Conservation (phyloP, 192 early-diverging fungal genomes). For the Backusella macrospora region DNA sequence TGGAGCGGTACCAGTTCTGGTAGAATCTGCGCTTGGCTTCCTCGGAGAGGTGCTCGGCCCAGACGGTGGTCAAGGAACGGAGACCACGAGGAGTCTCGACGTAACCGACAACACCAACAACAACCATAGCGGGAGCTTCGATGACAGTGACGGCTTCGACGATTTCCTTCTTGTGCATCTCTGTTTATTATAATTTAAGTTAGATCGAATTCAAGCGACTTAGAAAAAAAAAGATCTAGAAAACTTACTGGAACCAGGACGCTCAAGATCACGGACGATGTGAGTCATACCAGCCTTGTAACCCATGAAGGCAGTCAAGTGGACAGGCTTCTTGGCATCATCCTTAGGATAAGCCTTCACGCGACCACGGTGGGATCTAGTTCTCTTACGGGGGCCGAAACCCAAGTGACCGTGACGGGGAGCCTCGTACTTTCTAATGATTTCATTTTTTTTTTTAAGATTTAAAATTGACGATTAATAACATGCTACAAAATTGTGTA, state of each 20-base stretch:
- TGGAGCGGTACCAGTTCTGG: slow-evolving; percentile 99
- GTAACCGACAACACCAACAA: slow-evolving; percentile 99
- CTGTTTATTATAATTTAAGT: neutral
- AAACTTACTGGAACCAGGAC: slow-evolving; percentile 83
- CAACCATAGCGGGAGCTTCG: slow-evolving; percentile 96
- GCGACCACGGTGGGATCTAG: slow-evolving; percentile 91
- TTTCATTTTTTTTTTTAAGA: neutral
- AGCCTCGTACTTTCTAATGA: slow-evolving; percentile 39
- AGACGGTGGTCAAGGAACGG: slow-evolving; percentile 98
- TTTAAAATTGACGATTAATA: neutral
- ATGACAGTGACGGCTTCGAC: slow-evolving; percentile 99
- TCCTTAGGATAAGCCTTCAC: slow-evolving; percentile 99
- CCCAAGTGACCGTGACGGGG: slow-evolving; percentile 88
- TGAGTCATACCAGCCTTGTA: slow-evolving; percentile 99
- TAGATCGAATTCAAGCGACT: neutral
- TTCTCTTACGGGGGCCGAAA: slow-evolving; percentile 82
- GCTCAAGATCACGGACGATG: slow-evolving; percentile 98
- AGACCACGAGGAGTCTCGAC: slow-evolving; percentile 98
- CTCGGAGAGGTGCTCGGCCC: slow-evolving; percentile 98
- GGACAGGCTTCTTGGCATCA: slow-evolving; percentile 93
- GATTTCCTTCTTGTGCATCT: slow-evolving; percentile 99
- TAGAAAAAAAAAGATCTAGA: neutral
- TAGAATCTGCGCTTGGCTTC: slow-evolving; percentile 99
- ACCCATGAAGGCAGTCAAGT: slow-evolving; percentile 98
- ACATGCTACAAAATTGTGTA: neutral